Percentiles rank a stretch among this genome's conserved stretches.
Evolutionary conservation across 768 basidiomycete species (phyloP).

Genomic region (Botryobasidium botryosum): DNA sequence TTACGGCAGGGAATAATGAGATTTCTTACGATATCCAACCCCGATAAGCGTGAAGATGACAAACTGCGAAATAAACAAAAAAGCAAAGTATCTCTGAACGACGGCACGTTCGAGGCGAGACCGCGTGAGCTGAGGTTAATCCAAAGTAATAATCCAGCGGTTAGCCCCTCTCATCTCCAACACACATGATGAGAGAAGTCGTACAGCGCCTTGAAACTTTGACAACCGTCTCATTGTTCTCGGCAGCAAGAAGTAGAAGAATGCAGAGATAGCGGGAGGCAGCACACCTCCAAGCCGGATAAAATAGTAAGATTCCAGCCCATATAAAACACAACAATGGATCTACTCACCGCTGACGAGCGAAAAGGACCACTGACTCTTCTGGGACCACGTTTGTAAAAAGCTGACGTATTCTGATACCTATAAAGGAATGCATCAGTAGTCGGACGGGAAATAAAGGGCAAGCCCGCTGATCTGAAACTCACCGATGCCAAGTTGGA

Average conservation of each 20-base stretch:
- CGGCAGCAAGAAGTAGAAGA: conserved; percentile 85
- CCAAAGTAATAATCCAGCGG: not conserved
- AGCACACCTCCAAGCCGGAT: conserved; percentile 34
- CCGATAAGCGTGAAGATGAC: conserved; percentile 89
- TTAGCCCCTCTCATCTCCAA: not conserved
- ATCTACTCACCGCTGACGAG: conserved; percentile 50
- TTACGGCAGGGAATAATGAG: not conserved
- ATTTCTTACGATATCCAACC: conserved; percentile 59
- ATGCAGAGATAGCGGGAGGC: conserved; percentile 71
- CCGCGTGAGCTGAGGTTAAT: conserved; percentile 42
- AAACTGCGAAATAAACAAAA: conserved; percentile 86
- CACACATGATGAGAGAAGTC: not conserved
- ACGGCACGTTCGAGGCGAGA: conserved; percentile 81
- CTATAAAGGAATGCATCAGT: conserved; percentile 19
- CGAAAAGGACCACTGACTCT: conserved; percentile 54
- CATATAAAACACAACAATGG: not conserved
- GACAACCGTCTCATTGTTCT: conserved; percentile 76
- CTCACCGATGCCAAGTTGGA: conserved; percentile 77
- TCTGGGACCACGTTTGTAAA: conserved; percentile 48
- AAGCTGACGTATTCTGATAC: conserved; percentile 55
- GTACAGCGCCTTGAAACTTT: conserved; percentile 42
- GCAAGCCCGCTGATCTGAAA: too few species aligned
- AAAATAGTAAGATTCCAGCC: not conserved
- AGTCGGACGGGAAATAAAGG: conserved; percentile 7
- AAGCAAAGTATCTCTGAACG: conserved; percentile 80